Conservation (phyloP, 2,329 filamentous ascomycete genomes). For the Colletotrichum liriopes region DNA sequence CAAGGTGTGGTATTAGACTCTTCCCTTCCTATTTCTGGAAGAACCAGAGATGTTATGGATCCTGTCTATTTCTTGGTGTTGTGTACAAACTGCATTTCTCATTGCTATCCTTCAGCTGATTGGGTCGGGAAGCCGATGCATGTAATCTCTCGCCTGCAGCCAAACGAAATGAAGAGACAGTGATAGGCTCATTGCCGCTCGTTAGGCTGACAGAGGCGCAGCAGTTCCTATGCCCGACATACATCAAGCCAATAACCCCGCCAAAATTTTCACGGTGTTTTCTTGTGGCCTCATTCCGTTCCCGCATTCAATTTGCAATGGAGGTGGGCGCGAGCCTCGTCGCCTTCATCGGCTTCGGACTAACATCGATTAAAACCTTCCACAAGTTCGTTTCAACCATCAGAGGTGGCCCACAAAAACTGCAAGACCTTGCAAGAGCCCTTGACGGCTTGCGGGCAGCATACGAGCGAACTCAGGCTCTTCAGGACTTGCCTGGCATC, state of each 20-base stretch:
- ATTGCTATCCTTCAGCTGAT: background rate
- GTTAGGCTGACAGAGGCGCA: slow-evolving; percentile 9
- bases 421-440: background rate
- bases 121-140: background rate
- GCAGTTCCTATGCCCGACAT: background rate
- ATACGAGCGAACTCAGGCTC: background rate
- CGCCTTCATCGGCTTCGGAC: slow-evolving; percentile 2
- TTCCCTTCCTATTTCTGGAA: too few relatives aligned
- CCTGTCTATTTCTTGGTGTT: too few relatives aligned
- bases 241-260: background rate
- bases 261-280: background rate
- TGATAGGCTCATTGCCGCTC: background rate
- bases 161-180: background rate
- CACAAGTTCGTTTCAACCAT: slow-evolving; percentile 14
- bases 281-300: background rate
- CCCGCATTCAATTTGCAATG: background rate
- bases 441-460: background rate
- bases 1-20: too few relatives aligned
- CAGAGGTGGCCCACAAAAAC: background rate
- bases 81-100: background rate
- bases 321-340: slow-evolving; percentile 6
- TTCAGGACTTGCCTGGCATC: background rate
- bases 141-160: background rate
- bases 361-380: slow-evolving; percentile 8
- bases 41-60: too few relatives aligned